Evolutionary conservation across 2,329 filamentous ascomycete species (phyloP), one percentile per base, ranked within the genome.

Genomic region (Claviceps lovelessii): DNA sequence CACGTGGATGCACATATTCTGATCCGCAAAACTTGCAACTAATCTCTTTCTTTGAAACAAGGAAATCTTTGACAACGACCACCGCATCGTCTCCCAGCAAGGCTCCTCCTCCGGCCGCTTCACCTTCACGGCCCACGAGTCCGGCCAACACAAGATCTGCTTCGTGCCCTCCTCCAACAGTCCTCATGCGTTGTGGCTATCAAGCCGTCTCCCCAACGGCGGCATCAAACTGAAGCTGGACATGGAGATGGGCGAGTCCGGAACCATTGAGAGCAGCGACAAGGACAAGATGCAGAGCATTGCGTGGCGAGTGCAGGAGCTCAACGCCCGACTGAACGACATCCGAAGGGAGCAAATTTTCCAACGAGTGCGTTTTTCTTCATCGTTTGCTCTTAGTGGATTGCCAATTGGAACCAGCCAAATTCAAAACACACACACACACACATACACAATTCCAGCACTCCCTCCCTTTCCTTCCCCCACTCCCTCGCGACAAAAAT

Each of bases 1-100:
- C 23, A 46, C 23, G 23, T 10, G 13, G 19, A 29, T 46, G 11
- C 23, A 29, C 23, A 23, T 13, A 45, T 23, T 2, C 5, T 15
- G 3, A 39, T 15, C 37, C 37, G 6, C 46, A 33, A 33, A 10
- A 13, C 37, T 13, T 41, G 39, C 17, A 28, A 50, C 33, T 47
- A 19, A 44, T 42, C 41, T 7, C 19, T 11, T n/a, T 19, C 5
- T 15, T 23, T 17, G 41, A 9, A 44, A 31, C 55, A 58, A 86
- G 80, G 93, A 98, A 76, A 80, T 86, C 65, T 98, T 98, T 72
- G 90, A 97, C 79, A 91, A 94, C 72, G 86, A 97, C 76, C 93
- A 98, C 80, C 90, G 90, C 59, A 87, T 98, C 58, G 88, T 97
- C 59, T 88, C 85, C 60, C 89, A 95, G 72, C 85, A 85, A 58